Evolutionary conservation across 2,329 filamentous ascomycete genomes (phyloP).

Genomic region (Albifimbria verrucaria): DNA sequence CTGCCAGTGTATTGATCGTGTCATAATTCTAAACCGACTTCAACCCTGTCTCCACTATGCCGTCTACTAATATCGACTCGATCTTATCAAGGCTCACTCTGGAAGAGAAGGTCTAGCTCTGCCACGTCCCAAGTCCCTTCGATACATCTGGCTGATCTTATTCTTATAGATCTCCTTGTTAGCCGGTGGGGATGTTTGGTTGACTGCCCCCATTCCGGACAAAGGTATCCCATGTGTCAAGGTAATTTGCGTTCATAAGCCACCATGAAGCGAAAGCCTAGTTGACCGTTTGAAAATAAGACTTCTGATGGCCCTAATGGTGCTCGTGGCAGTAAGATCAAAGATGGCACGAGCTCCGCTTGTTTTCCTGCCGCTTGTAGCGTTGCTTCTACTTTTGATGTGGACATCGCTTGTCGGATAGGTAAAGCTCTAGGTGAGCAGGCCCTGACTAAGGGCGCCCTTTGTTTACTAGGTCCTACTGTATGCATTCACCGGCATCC

Average conservation of each 20-base stretch:
- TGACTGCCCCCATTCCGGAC: not conserved
- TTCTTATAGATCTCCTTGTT: not conserved
- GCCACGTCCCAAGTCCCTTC: not conserved
- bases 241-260: not conserved
- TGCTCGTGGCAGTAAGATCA: not conserved
- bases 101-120: not conserved
- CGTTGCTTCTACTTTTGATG: not conserved
- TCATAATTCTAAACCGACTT: too few species aligned
- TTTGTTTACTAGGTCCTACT: not conserved
- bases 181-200: constrained; percentile 1
- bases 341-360: not conserved
- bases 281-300: too few species aligned
- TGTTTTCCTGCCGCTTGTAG: constrained; percentile 1
- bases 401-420: not conserved
- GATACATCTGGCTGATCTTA: not conserved
- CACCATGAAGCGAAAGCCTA: too few species aligned
- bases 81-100: not conserved
- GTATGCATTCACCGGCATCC: not conserved
- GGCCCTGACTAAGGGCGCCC: constrained; percentile 2
- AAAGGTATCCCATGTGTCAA: not conserved
- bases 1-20: too few species aligned
- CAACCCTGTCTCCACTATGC: too few species aligned
- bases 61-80: too few species aligned
- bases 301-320: constrained; percentile 1
- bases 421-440: not conserved